Evolutionary conservation across 75 land plant species (phyloP), one percentile per base, ranked within the genome.

Genomic region (Selaginella moellendorffii): DNA sequence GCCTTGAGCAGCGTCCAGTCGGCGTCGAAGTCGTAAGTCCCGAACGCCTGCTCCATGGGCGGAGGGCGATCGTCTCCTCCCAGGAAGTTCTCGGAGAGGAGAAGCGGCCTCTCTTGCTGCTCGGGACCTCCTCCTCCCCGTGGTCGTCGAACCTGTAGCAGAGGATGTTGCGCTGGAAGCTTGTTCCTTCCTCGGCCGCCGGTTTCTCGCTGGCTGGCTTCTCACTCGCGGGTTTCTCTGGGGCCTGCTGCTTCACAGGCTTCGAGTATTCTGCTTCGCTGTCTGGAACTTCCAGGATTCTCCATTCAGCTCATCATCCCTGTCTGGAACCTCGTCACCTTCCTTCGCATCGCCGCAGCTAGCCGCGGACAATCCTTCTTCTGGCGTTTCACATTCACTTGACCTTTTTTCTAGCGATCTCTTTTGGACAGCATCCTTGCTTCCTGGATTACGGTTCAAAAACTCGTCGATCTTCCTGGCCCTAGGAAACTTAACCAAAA

Each of bases 1-100:
- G 83, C 75, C 59, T 77, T 31, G 10, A 25, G 53, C 59, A 66
- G 79, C 22, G 66, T 65, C 58, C 80, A 76, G 9, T 46, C 71
- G 36, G 67, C 42, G 20, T 95, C 97, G 71, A 90, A 95, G 53
- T 90, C 83, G 68, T 65, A 36, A 14, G 46, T 36, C 46, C 5
- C 14, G 46, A 5, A 36, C 14, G 14, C 46, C 46, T 36, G 10
- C 46, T 36, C 10, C 14, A 36, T 36, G 46, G 10, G 5, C 46
- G 14, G 10, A 5, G 5, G 10, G 10, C 14, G 10, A 36, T 36
- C 46, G 46, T 5, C 46, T 36, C 10, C 5, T 36, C 46, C 14
- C 5, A 5, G 10, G 14, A 14, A 36, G 14, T 36, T 36, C 46
- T 36, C 46, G 46, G 46, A 5, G 46, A 5, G 46, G 10, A 36